Base-by-base conservation (phyloP, 2,329 filamentous ascomycete genomes). In the Ophiosphaerella narmari region DNA sequence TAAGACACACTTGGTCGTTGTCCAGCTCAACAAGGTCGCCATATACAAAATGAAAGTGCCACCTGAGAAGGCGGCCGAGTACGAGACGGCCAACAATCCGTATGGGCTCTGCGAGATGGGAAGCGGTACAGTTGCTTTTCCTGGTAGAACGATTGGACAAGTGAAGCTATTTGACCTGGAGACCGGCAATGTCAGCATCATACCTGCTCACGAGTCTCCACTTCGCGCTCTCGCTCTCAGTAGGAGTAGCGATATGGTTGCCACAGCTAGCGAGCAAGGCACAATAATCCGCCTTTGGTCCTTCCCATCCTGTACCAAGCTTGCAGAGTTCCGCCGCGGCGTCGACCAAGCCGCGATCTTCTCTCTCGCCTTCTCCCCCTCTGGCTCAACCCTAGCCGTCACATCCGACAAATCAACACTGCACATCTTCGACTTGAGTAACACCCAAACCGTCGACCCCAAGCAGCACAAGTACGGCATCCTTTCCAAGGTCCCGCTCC, bases 351-450 rank as follows among this genome's bases (percentile, higher is more conserved):
- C 94, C 13, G 86, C 86, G 46, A 89, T 97, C 59, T 96, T 90
- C 75, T 93, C 90, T 2, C 80, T 99, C 9, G 87, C 88, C 9
- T 94, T 99, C 71, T 95, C 90, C 16, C 92, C 92, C 0, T 86
- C 86, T 1, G 89, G 88, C 43, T 84, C 82, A 37, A 82, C 91
- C 67, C 81, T 97, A 9, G 94, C 94, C 23, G 93, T 91, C 54
- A 97, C 93, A 1, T 97, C 92, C 1, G 94, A 99, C 78, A 99
- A 97, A 75, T 92, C 90, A 5, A 99, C 92, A 0, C 80, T 99
- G 9, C 94, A 99, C 74, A 83, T 99, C 33, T 99, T 97, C 68
- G 91, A 97, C 66, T 81, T 97, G 9, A 46, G 49, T 2, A 44
- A 39, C 6, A 32, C 55, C 5, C 39, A 54, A 7, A 32, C 43